These are phyloP conservation scores for Corynespora cassiicola DNA, from an alignment of 2,329 filamentous ascomycete species.

Conservation along the genomic window DNA sequence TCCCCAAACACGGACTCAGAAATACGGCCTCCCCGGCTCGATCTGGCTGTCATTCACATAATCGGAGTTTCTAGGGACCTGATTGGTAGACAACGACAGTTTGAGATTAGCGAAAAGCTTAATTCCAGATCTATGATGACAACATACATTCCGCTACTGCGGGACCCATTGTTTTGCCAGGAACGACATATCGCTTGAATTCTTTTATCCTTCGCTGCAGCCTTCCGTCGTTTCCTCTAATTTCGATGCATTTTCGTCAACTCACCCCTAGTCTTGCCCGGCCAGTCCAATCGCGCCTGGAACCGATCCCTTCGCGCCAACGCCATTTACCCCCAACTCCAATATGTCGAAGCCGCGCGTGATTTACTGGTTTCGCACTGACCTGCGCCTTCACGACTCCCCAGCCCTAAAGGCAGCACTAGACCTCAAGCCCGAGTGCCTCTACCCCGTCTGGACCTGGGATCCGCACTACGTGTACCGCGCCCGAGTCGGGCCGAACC, in stretches of 20 bases:
- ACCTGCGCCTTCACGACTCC: slow-evolving; percentile 78
- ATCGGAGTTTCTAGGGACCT: neutral
- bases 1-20: no score
- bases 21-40: no score
- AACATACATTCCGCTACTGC: slow-evolving; percentile 31
- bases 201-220: neutral
- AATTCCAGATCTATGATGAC: slow-evolving; percentile 37
- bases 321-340: neutral
- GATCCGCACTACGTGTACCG: slow-evolving; percentile 81
- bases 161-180: slow-evolving; percentile 14
- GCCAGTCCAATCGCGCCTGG: no score
- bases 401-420: slow-evolving; percentile 75
- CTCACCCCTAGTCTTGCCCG: no score
- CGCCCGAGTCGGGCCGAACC: slow-evolving; percentile 72
- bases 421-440: slow-evolving; percentile 69
- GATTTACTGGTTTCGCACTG: slow-evolving; percentile 81
- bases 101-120: slow-evolving; percentile 28
- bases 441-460: slow-evolving; percentile 83
- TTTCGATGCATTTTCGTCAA: no score
- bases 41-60: no score
- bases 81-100: slow-evolving; percentile 3
- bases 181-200: neutral
- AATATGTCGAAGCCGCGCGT: slow-evolving; percentile 59
- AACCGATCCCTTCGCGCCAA: neutral
- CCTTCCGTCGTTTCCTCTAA: neutral